phyloP scores from a whole-genome alignment of 2,329 filamentous ascomycete species.

The Claviceps spartinae region DNA sequence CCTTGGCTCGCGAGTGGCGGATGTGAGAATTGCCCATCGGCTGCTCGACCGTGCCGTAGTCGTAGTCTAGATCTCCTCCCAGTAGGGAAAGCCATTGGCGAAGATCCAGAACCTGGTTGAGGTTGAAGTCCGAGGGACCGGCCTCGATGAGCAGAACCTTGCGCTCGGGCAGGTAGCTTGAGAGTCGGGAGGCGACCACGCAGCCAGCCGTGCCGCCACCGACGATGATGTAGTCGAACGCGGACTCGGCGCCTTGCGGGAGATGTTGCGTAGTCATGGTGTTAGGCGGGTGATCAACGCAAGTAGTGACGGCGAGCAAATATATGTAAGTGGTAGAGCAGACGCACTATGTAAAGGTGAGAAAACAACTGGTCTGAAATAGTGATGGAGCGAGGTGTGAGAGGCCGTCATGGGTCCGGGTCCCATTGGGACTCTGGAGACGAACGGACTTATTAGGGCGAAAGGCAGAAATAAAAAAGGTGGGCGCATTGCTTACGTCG shows the following conservation, averaged over 20 bases:
- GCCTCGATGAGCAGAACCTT: conserved; percentile 75
- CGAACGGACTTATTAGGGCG: no score
- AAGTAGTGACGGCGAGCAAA: background rate
- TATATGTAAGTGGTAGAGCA: background rate
- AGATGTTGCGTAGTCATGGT: conserved; percentile 57
- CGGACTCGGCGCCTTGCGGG: conserved; percentile 46
- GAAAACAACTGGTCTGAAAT: no score
- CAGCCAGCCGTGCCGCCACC: conserved; percentile 79
- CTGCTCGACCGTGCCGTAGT: conserved; percentile 81
- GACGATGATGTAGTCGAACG: conserved; percentile 75
- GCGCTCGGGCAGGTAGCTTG: conserved; percentile 72
- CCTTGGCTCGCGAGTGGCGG: conserved; percentile 82
- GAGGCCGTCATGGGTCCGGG: no score
- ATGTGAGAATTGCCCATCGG: conserved; percentile 87
- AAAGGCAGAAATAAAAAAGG: no score
- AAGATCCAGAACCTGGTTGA: conserved; percentile 73
- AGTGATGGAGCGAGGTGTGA: no score
- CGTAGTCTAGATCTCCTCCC: conserved; percentile 80
- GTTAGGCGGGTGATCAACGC: conserved; percentile 3
- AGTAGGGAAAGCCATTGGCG: conserved; percentile 79
- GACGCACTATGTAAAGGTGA: background rate
- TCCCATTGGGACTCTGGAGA: no score
- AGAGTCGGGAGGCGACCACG: conserved; percentile 66
- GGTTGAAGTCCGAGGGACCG: conserved; percentile 78
- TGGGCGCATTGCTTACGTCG: no score